These are phyloP conservation scores for Amanita muscaria DNA, from an alignment of 768 basidiomycete genomes.

Conservation along the genomic window DNA sequence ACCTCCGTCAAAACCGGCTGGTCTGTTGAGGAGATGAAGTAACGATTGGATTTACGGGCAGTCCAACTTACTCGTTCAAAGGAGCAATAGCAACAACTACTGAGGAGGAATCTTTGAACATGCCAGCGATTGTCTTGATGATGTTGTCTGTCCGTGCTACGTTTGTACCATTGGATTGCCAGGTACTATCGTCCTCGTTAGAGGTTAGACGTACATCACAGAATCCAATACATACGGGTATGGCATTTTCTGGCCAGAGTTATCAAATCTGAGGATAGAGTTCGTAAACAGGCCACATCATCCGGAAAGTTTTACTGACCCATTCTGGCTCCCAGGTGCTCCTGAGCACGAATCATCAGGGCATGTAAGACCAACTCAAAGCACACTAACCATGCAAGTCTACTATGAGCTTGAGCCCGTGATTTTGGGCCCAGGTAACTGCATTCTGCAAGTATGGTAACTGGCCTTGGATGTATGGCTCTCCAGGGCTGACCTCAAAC, in stretches of 20 bases:
- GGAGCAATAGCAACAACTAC: constrained; percentile 66
- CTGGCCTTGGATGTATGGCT: constrained; percentile 76
- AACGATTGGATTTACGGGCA: background rate
- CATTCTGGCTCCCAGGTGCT: constrained; percentile 81
- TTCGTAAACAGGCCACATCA: background rate
- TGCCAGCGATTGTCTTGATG: constrained; percentile 52
- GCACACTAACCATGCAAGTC: constrained; percentile 52
- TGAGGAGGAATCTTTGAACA: constrained; percentile 43
- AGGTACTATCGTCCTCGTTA: constrained; percentile 26
- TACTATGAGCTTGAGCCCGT: constrained; percentile 74
- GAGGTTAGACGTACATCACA: constrained; percentile 1
- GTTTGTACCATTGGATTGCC: constrained; percentile 62
- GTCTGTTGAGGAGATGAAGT: constrained; percentile 30
- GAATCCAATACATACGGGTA: constrained; percentile 36
- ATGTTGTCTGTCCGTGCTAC: constrained; percentile 58
- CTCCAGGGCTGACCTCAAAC: constrained; percentile 67
- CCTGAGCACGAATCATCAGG: constrained; percentile 22
- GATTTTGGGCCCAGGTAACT: constrained; percentile 56
- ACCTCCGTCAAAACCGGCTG: constrained; percentile 57
- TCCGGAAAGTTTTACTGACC: constrained; percentile 30
- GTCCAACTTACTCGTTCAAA: constrained; percentile 57
- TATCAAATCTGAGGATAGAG: constrained; percentile 52
- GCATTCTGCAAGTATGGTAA: constrained; percentile 60
- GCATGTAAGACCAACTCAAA: constrained; percentile 3
- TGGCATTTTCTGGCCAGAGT: constrained; percentile 59